Evolutionary conservation across 2,329 filamentous ascomycete genomes (phyloP).

Genomic region (Colletotrichum sp.): DNA sequence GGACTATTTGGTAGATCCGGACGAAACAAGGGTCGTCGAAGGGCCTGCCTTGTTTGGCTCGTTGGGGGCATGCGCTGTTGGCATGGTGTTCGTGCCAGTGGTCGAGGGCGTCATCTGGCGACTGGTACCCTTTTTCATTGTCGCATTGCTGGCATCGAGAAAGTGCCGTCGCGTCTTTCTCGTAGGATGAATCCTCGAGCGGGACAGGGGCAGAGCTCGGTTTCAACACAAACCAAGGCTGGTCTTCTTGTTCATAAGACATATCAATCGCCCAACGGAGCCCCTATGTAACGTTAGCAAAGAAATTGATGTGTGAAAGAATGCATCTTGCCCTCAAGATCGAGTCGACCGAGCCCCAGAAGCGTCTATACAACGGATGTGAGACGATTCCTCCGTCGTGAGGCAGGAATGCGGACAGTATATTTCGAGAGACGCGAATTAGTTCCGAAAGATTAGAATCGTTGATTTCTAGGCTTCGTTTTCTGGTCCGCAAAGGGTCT

Average conservation of each 20-base stretch:
- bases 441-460: background rate
- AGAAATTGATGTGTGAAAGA: background rate
- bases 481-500: background rate
- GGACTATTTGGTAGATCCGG: background rate
- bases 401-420: background rate
- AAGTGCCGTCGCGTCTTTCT: background rate
- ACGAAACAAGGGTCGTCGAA: background rate
- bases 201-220: background rate
- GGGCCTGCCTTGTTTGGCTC: background rate
- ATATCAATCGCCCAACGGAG: background rate
- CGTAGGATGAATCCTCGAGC: background rate
- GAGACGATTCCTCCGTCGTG: background rate
- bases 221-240: background rate
- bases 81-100: background rate
- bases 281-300: background rate
- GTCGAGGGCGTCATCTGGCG: background rate
- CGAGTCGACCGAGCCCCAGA: conserved; percentile 24
- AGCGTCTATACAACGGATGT: conserved; percentile 17
- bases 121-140: background rate
- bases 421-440: background rate
- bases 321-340: conserved; percentile 19
- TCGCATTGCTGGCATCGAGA: background rate
- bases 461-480: background rate
- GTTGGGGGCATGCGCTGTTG: background rate
- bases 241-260: background rate